Base-by-base conservation (phyloP, 176 grass and related monocot genomes). In the Chrysopogon serrulatus region DNA sequence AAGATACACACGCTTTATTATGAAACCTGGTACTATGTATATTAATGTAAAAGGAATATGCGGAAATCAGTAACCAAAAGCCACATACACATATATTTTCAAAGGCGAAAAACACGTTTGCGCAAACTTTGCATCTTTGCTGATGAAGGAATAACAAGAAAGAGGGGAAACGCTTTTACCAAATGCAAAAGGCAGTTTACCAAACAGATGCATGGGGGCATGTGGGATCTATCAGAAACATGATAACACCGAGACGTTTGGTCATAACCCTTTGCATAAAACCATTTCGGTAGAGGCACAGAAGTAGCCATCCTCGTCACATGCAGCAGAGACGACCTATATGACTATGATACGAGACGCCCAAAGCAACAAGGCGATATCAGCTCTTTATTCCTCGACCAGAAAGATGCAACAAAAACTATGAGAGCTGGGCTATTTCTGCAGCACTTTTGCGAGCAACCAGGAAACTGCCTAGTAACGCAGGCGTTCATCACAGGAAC, bases 221-320 rank as follows among this genome's bases (percentile, higher is more conserved):
- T 81, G 87, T 76, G 87, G 40, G 86, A 40, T 62, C 2, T 51
- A 51, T 40, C 26, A 49, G 26, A 79, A 37, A 35, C 21, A 60
- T 16, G 48, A 9, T 28, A 31, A 21, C 57, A 18, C 17, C 15
- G 43, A 43, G 82, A 67, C 59, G 28, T 45, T 76, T 33, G 44
- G 28, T 6, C 56, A 61, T 82, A 54, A 10, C 32, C 32, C 49
- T 76, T 39, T 33, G 33, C 34, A 37, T 17, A 85, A 85, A 81
- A 89, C 26, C 15, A 14, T 76, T 62, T 82, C 16, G 57, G 78
- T 65, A 82, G 23, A 30, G 35, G 8, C 54, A 71, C 28, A 27
- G 23, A 86, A 82, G 75, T 72, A 86, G 78, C 34, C 11, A 31
- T 65, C 64, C 53, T 65, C 24, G 18, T 85, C 86, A 78, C 79